These are phyloP conservation scores for Apiotrichum gamsii DNA, from an alignment of 1,284 basidiomycete species.

Conservation along the genomic window DNA sequence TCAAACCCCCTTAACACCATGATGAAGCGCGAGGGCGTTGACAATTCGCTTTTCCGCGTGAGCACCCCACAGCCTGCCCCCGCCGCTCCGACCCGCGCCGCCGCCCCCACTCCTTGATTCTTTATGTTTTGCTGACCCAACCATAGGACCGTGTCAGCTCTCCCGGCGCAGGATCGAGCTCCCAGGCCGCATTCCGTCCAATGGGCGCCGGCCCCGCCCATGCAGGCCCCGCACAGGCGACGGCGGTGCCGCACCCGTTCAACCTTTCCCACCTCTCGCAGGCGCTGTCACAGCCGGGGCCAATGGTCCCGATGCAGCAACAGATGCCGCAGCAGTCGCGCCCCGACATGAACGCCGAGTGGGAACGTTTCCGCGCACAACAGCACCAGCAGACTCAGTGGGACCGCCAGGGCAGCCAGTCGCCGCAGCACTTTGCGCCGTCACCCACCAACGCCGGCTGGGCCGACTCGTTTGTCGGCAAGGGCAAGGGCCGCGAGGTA, in stretches of 20 bases:
- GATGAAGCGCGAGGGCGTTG: slow-evolving; percentile 83
- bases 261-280: slow-evolving; percentile 41
- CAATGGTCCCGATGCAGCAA: slow-evolving; percentile 1
- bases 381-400: slow-evolving; percentile 12
- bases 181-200: slow-evolving; percentile 16
- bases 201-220: slow-evolving; percentile 3
- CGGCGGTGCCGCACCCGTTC: slow-evolving; percentile 35
- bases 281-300: slow-evolving; percentile 25
- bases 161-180: background rate
- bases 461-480: slow-evolving; percentile 16
- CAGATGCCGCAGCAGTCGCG: slow-evolving; percentile 2
- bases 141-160: background rate
- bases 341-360: slow-evolving; percentile 12
- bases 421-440: background rate
- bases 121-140: no score
- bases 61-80: slow-evolving; percentile 11
- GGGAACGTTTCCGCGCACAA: slow-evolving; percentile 10
- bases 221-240: slow-evolving; percentile 2
- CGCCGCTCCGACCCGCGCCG: background rate
- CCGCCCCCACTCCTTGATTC: background rate
- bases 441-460: slow-evolving; percentile 1
- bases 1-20: slow-evolving; percentile 85
- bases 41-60: slow-evolving; percentile 62
- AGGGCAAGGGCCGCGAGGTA: slow-evolving; percentile 21
- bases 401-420: slow-evolving; percentile 5